Conservation (phyloP, 176 grass and related monocot genomes). For the Tillandsia leiboldiana region DNA sequence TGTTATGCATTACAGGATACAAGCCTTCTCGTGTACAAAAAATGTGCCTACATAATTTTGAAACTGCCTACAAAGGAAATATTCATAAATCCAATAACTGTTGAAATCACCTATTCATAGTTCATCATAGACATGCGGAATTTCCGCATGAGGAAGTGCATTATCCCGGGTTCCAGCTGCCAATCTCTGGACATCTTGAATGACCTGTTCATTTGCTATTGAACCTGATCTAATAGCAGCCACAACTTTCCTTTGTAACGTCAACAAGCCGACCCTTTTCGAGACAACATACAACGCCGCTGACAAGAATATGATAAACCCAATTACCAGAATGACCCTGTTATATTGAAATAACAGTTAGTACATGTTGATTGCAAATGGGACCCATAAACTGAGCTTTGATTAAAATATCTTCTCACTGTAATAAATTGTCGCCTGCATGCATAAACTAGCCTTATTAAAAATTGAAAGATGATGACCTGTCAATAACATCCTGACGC, state of each 20-base stretch:
- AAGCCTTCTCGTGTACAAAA: too few relatives aligned
- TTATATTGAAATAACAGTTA: slow-evolving; percentile 12
- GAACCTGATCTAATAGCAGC: too few relatives aligned
- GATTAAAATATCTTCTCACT: not conserved
- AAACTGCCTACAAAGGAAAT: not conserved
- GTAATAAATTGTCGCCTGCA: not conserved
- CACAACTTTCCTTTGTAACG: slow-evolving; percentile 63
- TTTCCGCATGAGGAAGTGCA: slow-evolving; percentile 2
- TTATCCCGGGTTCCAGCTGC: slow-evolving; percentile 13
- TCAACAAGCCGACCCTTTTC: slow-evolving; percentile 49
- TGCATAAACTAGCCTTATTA: too few relatives aligned
- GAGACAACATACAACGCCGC: slow-evolving; percentile 58
- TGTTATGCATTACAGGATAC: too few relatives aligned
- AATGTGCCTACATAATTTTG: not conserved
- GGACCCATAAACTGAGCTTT: not conserved
- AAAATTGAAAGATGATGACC: slow-evolving; percentile 28
- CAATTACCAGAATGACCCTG: slow-evolving; percentile 63
- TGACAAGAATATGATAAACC: slow-evolving; percentile 46
- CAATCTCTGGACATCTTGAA: slow-evolving; percentile 23
- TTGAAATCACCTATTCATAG: slow-evolving; percentile 28
- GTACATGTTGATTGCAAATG: not conserved
- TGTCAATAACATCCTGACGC: slow-evolving; percentile 82
- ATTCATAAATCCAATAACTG: not conserved
- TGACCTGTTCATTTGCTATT: slow-evolving; percentile 33
- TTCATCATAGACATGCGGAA: slow-evolving; percentile 40